phyloP scores from a whole-genome alignment of 345 rosid species.

The Hibiscus trionum region DNA sequence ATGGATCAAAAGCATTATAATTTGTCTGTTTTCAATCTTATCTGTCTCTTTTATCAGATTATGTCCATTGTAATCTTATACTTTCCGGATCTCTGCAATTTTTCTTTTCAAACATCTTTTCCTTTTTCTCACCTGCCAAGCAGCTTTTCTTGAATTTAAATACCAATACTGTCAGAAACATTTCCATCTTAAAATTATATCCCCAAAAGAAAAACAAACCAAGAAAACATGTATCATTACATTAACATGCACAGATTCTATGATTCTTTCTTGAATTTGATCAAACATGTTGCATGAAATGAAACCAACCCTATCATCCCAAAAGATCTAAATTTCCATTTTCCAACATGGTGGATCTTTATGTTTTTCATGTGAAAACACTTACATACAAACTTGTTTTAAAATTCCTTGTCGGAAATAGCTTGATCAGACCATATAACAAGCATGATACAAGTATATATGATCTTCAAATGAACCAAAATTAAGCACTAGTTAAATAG shows the following conservation, averaged over 20 bases:
- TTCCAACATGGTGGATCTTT: neutral
- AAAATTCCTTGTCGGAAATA: neutral
- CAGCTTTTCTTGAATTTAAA: slow-evolving; percentile 14
- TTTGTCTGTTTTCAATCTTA: neutral
- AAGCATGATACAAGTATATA: neutral
- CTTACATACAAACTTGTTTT: neutral
- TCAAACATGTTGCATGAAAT: slow-evolving; percentile 4
- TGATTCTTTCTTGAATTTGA: slow-evolving; percentile 1
- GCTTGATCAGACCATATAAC: neutral
- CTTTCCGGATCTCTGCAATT: neutral
- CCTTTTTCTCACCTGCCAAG: slow-evolving; percentile 5
- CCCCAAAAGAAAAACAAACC: neutral
- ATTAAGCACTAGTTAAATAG: neutral
- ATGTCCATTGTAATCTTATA: neutral
- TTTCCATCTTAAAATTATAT: slow-evolving; percentile 2
- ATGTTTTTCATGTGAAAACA: neutral
- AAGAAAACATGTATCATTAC: neutral
- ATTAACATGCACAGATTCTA: slow-evolving; percentile 10
- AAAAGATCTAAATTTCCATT: neutral
- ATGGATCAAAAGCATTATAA: neutral
- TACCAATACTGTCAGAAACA: slow-evolving; percentile 6
- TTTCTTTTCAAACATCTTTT: neutral
- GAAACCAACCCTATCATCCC: neutral
- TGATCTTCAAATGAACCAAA: neutral
- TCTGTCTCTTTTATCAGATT: neutral